Percentiles rank a stretch among this genome's conserved stretches.
These are phyloP conservation scores for Cicer yamashitae DNA, from an alignment of 306 rosid species.

Conservation along the genomic window DNA sequence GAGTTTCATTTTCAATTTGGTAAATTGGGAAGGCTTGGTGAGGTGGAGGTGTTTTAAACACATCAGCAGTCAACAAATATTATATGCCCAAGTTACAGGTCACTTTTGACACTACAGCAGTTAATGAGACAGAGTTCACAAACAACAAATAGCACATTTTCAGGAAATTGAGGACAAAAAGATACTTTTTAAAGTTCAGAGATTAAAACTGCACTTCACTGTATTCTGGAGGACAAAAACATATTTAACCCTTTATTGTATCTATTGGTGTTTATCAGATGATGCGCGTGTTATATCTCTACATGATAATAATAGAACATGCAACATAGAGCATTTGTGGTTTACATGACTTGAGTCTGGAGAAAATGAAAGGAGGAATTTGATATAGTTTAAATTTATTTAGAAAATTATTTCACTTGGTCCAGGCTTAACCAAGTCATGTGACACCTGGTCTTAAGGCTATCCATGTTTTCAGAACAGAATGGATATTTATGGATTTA, in stretches of 20 bases:
- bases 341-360: conserved; percentile 34
- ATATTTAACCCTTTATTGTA: conserved; percentile 6
- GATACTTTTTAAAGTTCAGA: neutral
- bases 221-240: neutral
- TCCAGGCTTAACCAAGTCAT: conserved; percentile 35
- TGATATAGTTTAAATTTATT: conserved; percentile 8
- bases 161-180: neutral
- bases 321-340: conserved; percentile 26
- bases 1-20: conserved; percentile 10
- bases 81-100: neutral
- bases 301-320: conserved; percentile 25
- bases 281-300: conserved; percentile 25
- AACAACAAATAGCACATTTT: neutral
- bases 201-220: neutral
- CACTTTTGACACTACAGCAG: neutral
- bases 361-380: conserved; percentile 35
- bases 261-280: conserved; percentile 18
- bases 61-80: neutral
- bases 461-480: conserved; percentile 19
- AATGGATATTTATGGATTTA: conserved; percentile 27
- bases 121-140: neutral
- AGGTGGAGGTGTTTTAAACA: neutral
- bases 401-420: conserved; percentile 31
- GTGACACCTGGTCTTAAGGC: conserved; percentile 20
- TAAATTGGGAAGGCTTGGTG: neutral